phyloP scores from a whole-genome alignment of 2,329 filamentous ascomycete genomes.

The Calonectria pteridis region DNA sequence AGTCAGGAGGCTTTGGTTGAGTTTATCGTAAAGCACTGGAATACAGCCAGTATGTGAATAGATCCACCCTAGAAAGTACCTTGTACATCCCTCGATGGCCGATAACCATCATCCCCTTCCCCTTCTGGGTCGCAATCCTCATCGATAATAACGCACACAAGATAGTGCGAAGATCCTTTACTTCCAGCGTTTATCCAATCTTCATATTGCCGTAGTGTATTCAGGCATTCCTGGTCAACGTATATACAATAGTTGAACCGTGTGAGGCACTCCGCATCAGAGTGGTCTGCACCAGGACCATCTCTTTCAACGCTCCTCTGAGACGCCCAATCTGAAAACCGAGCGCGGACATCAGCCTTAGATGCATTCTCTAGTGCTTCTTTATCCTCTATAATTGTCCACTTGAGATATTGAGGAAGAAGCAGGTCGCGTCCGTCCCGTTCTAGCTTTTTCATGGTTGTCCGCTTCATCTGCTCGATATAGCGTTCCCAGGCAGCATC shows the following conservation, averaged over 20 bases:
- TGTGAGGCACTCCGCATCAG: not conserved
- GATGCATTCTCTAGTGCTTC: not conserved
- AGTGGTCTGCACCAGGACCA: not conserved
- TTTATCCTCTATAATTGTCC: not conserved
- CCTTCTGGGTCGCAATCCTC: not conserved
- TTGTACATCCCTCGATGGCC: not conserved
- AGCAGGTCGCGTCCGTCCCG: not conserved
- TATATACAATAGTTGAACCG: not conserved
- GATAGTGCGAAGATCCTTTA: not conserved
- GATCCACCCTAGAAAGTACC: not conserved
- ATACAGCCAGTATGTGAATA: not conserved
- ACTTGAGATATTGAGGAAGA: not conserved
- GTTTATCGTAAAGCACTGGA: not conserved
- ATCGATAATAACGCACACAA: not conserved
- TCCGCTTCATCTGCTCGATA: not conserved
- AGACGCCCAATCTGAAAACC: not conserved
- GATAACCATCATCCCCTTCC: not conserved
- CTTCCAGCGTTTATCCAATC: not conserved
- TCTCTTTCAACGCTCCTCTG: not conserved
- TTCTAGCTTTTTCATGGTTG: not conserved
- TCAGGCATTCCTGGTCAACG: not conserved
- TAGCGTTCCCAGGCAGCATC: not conserved
- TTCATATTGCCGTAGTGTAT: not conserved
- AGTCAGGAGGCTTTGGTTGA: not conserved
- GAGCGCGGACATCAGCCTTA: not conserved